A percentile compares a stretch with the other conserved stretches of the same genome.
phyloP scores from a whole-genome alignment of 768 basidiomycete species.

The Leccinum broughii region DNA sequence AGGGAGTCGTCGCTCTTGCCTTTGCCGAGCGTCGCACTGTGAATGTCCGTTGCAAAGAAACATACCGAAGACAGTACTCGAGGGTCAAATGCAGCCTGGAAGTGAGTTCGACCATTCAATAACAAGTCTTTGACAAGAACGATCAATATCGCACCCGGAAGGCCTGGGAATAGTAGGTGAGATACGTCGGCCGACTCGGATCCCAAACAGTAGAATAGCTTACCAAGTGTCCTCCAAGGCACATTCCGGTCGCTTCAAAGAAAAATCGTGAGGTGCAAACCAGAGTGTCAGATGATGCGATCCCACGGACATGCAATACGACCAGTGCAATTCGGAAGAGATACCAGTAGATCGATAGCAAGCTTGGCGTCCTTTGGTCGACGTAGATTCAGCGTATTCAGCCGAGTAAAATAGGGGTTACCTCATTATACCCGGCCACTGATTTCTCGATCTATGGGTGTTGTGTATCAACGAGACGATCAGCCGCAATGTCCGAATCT shows the following conservation, averaged over 20 bases:
- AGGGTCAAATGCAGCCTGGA: constrained; percentile 83
- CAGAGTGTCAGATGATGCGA: too few species aligned
- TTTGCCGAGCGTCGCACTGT: constrained; percentile 82
- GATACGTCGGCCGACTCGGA: background rate
- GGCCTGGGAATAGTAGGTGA: constrained; percentile 32
- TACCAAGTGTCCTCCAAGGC: constrained; percentile 84
- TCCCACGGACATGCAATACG: constrained; percentile 31
- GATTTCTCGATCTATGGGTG: constrained; percentile 81
- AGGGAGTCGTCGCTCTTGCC: constrained; percentile 85
- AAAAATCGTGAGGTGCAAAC: constrained; percentile 5
- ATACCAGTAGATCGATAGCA: constrained; percentile 70
- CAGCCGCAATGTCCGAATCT: background rate
- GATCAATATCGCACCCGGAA: constrained; percentile 43
- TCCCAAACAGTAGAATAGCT: background rate
- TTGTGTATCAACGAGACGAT: constrained; percentile 5
- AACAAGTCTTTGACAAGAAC: background rate
- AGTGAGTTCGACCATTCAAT: constrained; percentile 1
- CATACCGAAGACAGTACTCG: constrained; percentile 84
- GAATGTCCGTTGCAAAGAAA: constrained; percentile 95
- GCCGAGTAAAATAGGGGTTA: constrained; percentile 24
- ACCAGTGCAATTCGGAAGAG: constrained; percentile 84
- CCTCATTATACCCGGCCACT: constrained; percentile 87
- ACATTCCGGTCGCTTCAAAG: constrained; percentile 80
- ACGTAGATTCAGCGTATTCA: constrained; percentile 4
- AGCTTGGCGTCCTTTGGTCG: constrained; percentile 69